Percentiles rank a stretch among this genome's conserved stretches.
Conservation (phyloP, 2,329 filamentous ascomycete genomes). For the Aspergillus texensis region DNA sequence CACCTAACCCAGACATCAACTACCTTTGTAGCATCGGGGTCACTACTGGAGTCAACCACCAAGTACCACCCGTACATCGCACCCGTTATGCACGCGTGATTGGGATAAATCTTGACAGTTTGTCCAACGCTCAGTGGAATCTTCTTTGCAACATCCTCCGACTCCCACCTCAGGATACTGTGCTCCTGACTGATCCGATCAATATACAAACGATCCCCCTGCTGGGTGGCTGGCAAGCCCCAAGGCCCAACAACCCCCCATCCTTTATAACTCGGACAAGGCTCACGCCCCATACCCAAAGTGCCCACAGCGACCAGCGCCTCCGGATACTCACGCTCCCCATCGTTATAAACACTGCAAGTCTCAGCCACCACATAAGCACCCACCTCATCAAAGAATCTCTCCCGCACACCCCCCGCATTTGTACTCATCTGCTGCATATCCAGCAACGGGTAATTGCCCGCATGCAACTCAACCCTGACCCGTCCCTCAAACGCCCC, state of each 20-base stretch:
- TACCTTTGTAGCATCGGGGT: constrained; percentile 60
- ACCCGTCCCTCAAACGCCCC: constrained; percentile 25
- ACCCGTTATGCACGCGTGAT: constrained; percentile 78
- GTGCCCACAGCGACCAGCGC: constrained; percentile 70
- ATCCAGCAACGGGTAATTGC: constrained; percentile 75
- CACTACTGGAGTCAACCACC: constrained; percentile 65
- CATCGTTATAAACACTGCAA: constrained; percentile 65
- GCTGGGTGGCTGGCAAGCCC: constrained; percentile 35
- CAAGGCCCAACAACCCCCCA: constrained; percentile 72
- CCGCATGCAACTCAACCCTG: constrained; percentile 71
- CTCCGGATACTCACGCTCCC: constrained; percentile 59
- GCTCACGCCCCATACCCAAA: constrained; percentile 72
- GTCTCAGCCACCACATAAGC: constrained; percentile 73
- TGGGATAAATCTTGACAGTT: constrained; percentile 73
- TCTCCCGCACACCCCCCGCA: constrained; percentile 47
- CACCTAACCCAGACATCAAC: constrained; percentile 73
- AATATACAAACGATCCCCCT: constrained; percentile 64
- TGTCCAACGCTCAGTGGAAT: constrained; percentile 63
- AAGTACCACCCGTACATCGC: constrained; percentile 73
- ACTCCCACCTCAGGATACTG: constrained; percentile 67
- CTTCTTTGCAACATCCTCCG: constrained; percentile 44
- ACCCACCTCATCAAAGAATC: constrained; percentile 58
- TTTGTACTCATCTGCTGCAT: constrained; percentile 78
- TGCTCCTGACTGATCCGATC: constrained; percentile 77
- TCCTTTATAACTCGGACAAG: constrained; percentile 69